Base-by-base conservation (phyloP, 2,329 filamentous ascomycete species). In the Phyllosticta citriasiana region DNA sequence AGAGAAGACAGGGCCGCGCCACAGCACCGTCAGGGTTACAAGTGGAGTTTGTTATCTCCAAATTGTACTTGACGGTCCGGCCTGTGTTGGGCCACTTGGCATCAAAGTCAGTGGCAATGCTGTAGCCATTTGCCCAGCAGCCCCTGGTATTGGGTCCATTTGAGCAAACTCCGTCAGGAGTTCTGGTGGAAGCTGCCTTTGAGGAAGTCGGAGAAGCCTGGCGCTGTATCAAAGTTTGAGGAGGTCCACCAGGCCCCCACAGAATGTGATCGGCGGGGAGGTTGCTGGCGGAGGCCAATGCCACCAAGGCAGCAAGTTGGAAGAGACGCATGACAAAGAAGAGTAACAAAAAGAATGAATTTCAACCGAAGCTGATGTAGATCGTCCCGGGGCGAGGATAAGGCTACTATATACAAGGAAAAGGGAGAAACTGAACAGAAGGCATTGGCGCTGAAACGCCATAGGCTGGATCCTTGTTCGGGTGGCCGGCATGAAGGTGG, bases 21-120 rank as follows among this genome's bases (percentile, higher is more conserved):
- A 63, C 50, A 1, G 50, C 55, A 4, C 76, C 77, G 66, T 79
- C 76, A 3, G 74, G 72, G 54, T 74, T 73, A 57, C 70, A 69
- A 3, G 76, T 77, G 4, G 69, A 69, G 59, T 78, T 77, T 2
- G 74, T 73, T 51, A 79, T 72, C 33, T 73, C 70, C 4, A 78
- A 65, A 51, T 73, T 66, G 65, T 78, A 77, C 70, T 73, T 51
- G 47, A 57, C 55, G 30, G 59, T 61, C 2, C 26, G 40, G 12
- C 59, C 59, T 16, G 73, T 74, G 4, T 66, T 70, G 4, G 77
- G 77, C 16, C 70, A 67, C 63, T 78, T 78, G 24, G 66, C 67
- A 62, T 79, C 77, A 61, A 78, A 77, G 61, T 78, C 77, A 9
- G 77, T 79, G 33, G 73, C 68, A 50, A 78, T 75, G 61, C 72